phyloP scores from a whole-genome alignment of 371 early-diverging fungal species.

The Fennellomyces sp. region DNA sequence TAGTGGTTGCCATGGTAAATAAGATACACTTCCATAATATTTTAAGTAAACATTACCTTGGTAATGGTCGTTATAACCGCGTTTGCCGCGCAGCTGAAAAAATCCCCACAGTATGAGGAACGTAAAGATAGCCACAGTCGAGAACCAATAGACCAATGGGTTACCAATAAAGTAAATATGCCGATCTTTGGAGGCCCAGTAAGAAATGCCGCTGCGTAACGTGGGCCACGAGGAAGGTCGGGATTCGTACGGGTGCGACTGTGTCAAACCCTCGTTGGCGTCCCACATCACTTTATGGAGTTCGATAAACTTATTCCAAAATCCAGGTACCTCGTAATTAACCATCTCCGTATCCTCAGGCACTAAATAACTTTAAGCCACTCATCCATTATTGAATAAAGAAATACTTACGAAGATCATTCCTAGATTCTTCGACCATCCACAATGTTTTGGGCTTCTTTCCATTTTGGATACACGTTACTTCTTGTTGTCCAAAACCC shows the following conservation, averaged over 20 bases:
- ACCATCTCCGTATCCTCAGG: constrained; percentile 41
- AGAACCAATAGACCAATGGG: constrained; percentile 90
- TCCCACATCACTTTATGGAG: constrained; percentile 83
- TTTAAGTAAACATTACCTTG: constrained; percentile 26
- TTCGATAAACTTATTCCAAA: constrained; percentile 82
- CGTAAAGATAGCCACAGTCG: constrained; percentile 65
- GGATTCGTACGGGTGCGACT: constrained; percentile 88
- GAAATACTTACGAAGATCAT: constrained; percentile 46
- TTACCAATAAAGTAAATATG: constrained; percentile 98
- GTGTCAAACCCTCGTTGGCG: constrained; percentile 80
- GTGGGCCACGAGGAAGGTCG: constrained; percentile 86
- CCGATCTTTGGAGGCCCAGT: constrained; percentile 74
- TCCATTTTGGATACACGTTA: constrained; percentile 79
- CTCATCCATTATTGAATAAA: neutral
- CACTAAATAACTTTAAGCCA: constrained; percentile 29
- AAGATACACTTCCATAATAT: neutral
- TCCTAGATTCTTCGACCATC: constrained; percentile 59
- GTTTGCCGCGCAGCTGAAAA: constrained; percentile 68
- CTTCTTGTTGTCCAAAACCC: constrained; percentile 97
- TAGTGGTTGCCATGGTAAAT: neutral
- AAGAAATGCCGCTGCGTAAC: constrained; percentile 84
- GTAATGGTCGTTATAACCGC: constrained; percentile 75
- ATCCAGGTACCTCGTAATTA: constrained; percentile 56
- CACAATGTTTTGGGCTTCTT: constrained; percentile 67
- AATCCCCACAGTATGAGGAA: constrained; percentile 64